Evolutionary conservation across 768 basidiomycete species (phyloP).

Genomic region (Suillus placidus): DNA sequence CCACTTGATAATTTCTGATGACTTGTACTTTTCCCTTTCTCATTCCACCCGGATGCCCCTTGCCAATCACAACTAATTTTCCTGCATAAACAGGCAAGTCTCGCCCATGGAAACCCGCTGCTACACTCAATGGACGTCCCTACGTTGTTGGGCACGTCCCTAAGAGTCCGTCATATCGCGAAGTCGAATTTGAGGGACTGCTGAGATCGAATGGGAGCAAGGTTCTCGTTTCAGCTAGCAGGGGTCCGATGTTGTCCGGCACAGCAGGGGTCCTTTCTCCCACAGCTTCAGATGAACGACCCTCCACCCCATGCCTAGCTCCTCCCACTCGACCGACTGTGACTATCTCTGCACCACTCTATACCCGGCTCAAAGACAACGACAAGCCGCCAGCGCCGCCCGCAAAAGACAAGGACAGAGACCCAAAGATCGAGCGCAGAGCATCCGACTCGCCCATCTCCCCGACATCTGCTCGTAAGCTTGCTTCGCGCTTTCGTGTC

Average conservation of each 20-base stretch:
- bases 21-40: neutral
- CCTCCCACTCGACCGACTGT: conserved; percentile 34
- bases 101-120: conserved; percentile 77
- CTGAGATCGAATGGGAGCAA: conserved; percentile 57
- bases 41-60: neutral
- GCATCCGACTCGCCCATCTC: conserved; percentile 33
- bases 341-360: conserved; percentile 24
- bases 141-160: conserved; percentile 67
- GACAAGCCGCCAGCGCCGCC: conserved; percentile 19
- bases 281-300: neutral
- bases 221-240: conserved; percentile 24
- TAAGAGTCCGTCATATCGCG: conserved; percentile 53
- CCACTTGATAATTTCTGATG: neutral
- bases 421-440: conserved; percentile 24
- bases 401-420: conserved; percentile 15
- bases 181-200: conserved; percentile 80
- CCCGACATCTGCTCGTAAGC: conserved; percentile 35
- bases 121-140: conserved; percentile 79
- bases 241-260: conserved; percentile 9
- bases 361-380: conserved; percentile 1
- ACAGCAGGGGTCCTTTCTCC: conserved; percentile 27
- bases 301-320: conserved; percentile 10
- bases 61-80: neutral
- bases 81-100: conserved; percentile 25
- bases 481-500: conserved; percentile 57